These are phyloP conservation scores for Pterocarpus macrocarpus DNA, from an alignment of 306 rosid genomes.

Conservation along the genomic window DNA sequence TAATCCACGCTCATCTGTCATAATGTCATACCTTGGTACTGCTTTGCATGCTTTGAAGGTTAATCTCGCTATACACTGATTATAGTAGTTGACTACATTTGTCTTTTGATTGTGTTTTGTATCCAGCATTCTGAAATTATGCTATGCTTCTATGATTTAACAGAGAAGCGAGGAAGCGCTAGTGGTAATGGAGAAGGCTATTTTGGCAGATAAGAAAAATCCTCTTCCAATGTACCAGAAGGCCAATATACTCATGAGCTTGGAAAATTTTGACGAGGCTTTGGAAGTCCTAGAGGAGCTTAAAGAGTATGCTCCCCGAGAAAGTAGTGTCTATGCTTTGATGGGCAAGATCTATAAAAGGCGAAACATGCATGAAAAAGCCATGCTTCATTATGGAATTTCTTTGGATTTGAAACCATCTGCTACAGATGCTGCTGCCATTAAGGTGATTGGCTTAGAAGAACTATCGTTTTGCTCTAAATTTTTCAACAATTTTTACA, in stretches of 20 bases:
- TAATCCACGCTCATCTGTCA: constrained; percentile 89
- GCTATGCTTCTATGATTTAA: constrained; percentile 40
- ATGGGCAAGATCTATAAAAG: constrained; percentile 95
- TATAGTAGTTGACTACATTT: constrained; percentile 38
- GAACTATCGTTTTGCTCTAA: constrained; percentile 4
- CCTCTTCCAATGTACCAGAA: constrained; percentile 99
- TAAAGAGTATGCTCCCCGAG: constrained; percentile 90
- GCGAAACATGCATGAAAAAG: constrained; percentile 84
- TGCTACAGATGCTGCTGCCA: constrained; percentile 90
- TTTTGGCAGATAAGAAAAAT: constrained; percentile 90
- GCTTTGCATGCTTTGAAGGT: constrained; percentile 91
- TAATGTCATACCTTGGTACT: constrained; percentile 92
- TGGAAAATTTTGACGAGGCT: constrained; percentile 85
- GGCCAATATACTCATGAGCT: constrained; percentile 85
- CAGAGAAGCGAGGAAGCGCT: constrained; percentile 93
- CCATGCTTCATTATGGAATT: constrained; percentile 95
- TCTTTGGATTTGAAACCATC: constrained; percentile 99
- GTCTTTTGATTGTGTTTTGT: constrained; percentile 17
- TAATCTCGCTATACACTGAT: constrained; percentile 43
- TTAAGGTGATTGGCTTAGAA: constrained; percentile 68
- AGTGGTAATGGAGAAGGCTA: constrained; percentile 91
- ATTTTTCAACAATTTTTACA: neutral
- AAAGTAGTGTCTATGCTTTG: constrained; percentile 94
- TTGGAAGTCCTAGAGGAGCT: constrained; percentile 88
- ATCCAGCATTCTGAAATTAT: constrained; percentile 40